Percentiles rank a stretch among this genome's conserved stretches.
Evolutionary conservation across 257 asterid genomes (phyloP).

Genomic region (Nicotiana paniculata): DNA sequence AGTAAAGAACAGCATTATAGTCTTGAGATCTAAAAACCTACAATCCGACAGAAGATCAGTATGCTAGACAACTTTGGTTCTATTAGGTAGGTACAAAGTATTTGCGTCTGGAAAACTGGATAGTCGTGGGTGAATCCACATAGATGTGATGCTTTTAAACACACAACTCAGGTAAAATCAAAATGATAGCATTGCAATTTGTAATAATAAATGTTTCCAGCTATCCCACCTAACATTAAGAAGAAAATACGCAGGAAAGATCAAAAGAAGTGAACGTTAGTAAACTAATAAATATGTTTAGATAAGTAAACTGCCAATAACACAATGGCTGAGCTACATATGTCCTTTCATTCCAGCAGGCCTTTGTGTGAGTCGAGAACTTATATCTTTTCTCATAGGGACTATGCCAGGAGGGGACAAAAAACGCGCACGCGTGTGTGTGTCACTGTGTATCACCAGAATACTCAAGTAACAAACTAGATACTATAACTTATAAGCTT

Average conservation of each 20-base stretch:
- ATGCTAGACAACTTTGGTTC: background rate
- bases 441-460: background rate
- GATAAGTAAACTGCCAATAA: too few relatives aligned
- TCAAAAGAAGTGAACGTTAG: too few relatives aligned
- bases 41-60: background rate
- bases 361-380: background rate
- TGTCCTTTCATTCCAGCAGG: too few relatives aligned
- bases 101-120: background rate
- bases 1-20: slow-evolving; percentile 72
- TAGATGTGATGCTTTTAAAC: background rate
- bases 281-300: too few relatives aligned
- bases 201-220: background rate
- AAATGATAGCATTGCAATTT: background rate
- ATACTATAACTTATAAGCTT: too few relatives aligned
- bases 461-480: background rate
- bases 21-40: slow-evolving; percentile 97
- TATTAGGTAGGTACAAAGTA: background rate
- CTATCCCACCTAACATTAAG: too few relatives aligned
- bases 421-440: background rate
- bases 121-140: background rate
- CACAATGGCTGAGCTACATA: too few relatives aligned
- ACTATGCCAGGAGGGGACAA: background rate
- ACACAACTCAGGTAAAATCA: background rate
- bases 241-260: background rate
- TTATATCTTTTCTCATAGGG: background rate